Evolutionary conservation across 495 filamentous ascomycete genomes (phyloP), one percentile per base, ranked within the genome.

Genomic region (Daldinia bambusicola): DNA sequence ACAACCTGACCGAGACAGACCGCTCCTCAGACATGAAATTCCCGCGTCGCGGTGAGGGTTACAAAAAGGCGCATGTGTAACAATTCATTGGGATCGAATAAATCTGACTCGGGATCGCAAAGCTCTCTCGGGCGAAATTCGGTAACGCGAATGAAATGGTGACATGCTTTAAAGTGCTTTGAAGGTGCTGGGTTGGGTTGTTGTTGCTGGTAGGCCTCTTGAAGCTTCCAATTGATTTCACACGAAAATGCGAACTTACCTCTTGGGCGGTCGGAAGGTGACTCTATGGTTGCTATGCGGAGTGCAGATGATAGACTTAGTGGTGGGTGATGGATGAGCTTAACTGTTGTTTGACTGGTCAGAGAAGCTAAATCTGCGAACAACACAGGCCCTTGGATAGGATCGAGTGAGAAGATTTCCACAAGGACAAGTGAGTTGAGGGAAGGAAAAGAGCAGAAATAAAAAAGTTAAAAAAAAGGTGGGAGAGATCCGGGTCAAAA

Each of bases 381-480:
- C 75, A 77, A 74, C 75, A 77, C 75, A 67, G 62, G 75, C 63
- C 71, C 75, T 77, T 72, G 75, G 68, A 72, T 67, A 51, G 63
- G 67, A 66, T 59, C 59, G 63, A 63, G 32, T 32, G 53, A 51
- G 53, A 51, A 40, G 51, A 63, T 55, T 65, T 73, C 63, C 74
- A 61, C 75, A 77, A 77, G 75, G 75, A 76, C 75, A 66, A 77
- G 75, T 74, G 75, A 77, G 75, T 77, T 74, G 66, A 68, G 56
- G 61, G 55, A 10, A 36, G 52, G 37, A 51, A 57, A 67, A 63
- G 60, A 61, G 63, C 55, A 63, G 50, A 58, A 67, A 67, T 20
- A 63, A 72, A 52, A 52, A 74, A 69, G 55, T 55, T 48, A 62
- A 64, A 26, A 32, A 53, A 76, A 67, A 69, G 66, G 66, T 68